Evolutionary conservation across 1,284 basidiomycete species (phyloP).

Genomic region (Tilletia indica): DNA sequence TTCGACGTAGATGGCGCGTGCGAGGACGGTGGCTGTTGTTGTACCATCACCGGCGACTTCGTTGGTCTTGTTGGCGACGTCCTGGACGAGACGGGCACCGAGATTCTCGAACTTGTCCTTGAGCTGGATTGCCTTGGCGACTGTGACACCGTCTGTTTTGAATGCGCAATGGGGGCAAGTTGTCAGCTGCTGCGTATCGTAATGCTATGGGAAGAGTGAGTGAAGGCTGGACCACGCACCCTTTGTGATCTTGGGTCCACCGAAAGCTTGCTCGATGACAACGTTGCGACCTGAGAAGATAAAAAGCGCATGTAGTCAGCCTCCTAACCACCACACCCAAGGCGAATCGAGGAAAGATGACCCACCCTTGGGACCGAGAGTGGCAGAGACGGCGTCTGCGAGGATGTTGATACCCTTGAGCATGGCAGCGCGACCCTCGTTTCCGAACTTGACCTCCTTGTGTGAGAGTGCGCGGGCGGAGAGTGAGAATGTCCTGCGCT

Average conservation of each 20-base stretch:
- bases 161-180: too few relatives aligned
- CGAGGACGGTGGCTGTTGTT: slow-evolving; percentile 94
- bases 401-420: slow-evolving; percentile 93
- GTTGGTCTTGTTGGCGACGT: slow-evolving; percentile 94
- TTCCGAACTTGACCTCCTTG: slow-evolving; percentile 96
- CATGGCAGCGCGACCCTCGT: slow-evolving; percentile 89
- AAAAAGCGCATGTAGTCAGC: neutral
- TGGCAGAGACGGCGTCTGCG: slow-evolving; percentile 73
- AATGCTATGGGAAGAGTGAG: too few relatives aligned
- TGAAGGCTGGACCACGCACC: slow-evolving; percentile 59
- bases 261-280: slow-evolving; percentile 97
- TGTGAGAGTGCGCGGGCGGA: slow-evolving; percentile 55
- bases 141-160: slow-evolving; percentile 82
- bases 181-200: slow-evolving; percentile 2
- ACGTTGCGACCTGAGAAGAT: slow-evolving; percentile 76
- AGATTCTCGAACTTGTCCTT: slow-evolving; percentile 99
- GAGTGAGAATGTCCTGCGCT: slow-evolving; percentile 25
- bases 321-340: neutral
- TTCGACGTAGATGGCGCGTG: slow-evolving; percentile 94
- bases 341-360: neutral
- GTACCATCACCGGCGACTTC: slow-evolving; percentile 97
- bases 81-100: slow-evolving; percentile 93
- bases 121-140: slow-evolving; percentile 88
- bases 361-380: slow-evolving; percentile 88
- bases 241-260: slow-evolving; percentile 97